phyloP scores from a whole-genome alignment of 345 rosid genomes.

The Cardamine occulta region DNA sequence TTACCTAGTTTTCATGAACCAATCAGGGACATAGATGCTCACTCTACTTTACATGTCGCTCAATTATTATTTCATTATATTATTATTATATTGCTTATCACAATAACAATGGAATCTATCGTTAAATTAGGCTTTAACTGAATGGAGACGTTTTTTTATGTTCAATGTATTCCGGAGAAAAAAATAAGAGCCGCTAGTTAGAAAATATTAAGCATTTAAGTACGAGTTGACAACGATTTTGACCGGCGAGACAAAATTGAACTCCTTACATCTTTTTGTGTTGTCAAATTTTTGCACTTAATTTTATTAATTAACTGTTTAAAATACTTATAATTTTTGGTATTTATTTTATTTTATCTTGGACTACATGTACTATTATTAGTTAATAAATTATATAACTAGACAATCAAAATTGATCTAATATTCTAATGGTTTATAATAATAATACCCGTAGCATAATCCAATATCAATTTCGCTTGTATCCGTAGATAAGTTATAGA shows the following conservation, averaged over 20 bases:
- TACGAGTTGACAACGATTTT: slow-evolving; percentile 1
- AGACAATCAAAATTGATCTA: not conserved
- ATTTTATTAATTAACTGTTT: not conserved
- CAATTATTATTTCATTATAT: slow-evolving; percentile 21
- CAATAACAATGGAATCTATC: slow-evolving; percentile 20
- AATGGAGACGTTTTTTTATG: not conserved
- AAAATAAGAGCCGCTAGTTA: slow-evolving; percentile 23
- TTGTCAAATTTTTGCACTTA: not conserved
- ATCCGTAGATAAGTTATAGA: not conserved
- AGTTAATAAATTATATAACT: not conserved
- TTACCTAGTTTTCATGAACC: slow-evolving; percentile 42
- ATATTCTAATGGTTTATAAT: too few species aligned
- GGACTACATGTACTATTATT: not conserved
- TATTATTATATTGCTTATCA: slow-evolving; percentile 37
- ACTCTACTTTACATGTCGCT: slow-evolving; percentile 32
- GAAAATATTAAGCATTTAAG: not conserved
- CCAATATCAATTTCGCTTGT: not conserved
- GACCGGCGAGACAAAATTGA: slow-evolving; percentile 18
- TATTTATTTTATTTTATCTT: not conserved
- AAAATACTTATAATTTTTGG: not conserved
- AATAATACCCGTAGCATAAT: not conserved
- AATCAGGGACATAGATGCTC: slow-evolving; percentile 37
- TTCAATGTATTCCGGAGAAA: slow-evolving; percentile 31
- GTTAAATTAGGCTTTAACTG: slow-evolving; percentile 37
- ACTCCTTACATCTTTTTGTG: not conserved